Evolutionary conservation across 2,329 filamentous ascomycete genomes (phyloP), one percentile per base, ranked within the genome.

Genomic region (Xylariales sp.): DNA sequence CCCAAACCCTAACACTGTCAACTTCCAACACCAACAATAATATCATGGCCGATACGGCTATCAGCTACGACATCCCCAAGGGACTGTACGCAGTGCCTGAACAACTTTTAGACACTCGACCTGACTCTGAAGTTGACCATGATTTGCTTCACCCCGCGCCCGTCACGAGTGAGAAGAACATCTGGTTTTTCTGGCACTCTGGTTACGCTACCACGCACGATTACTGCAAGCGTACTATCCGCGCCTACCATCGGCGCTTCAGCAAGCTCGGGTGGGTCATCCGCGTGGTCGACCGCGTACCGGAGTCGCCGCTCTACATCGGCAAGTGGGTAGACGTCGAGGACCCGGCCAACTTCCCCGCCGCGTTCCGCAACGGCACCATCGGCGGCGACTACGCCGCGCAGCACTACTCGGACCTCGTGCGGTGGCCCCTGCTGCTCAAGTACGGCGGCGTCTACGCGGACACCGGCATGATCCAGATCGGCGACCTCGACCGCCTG

Each of bases 151-250:
- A 67, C 35, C 65, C 63, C 1, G 47, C 45, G 15, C 59, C 66
- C 15, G 52, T 70, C 19, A 50, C 56, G 0, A 52, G 56, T 20
- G 63, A 67, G 31, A 78, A 78, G 51, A 76, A 76, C 33, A 57
- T 78, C 18, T 80, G 73, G 65, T 74, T 76, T 50, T 79, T 76
- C 56, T 80, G 75, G 75, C 64, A 78, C 50, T 57, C 56, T 4
- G 74, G 74, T 19, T 71, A 66, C 47, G 29, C 46, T 4, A 56
- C 53, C 18, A 70, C 78, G 64, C 69, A 74, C 40, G 60, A 63
- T 1, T 77, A 76, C 50, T 62, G 67, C 5, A 57, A 70, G 40
- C 72, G 75, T 28, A 78, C 70, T 42, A 60, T 78, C 19, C 63
- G 72, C 28, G 62, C 69, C 36, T 78, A 72, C 66, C 61, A 77